phyloP scores from a whole-genome alignment of 768 basidiomycete species.

The Leccinum longicurvipes region DNA sequence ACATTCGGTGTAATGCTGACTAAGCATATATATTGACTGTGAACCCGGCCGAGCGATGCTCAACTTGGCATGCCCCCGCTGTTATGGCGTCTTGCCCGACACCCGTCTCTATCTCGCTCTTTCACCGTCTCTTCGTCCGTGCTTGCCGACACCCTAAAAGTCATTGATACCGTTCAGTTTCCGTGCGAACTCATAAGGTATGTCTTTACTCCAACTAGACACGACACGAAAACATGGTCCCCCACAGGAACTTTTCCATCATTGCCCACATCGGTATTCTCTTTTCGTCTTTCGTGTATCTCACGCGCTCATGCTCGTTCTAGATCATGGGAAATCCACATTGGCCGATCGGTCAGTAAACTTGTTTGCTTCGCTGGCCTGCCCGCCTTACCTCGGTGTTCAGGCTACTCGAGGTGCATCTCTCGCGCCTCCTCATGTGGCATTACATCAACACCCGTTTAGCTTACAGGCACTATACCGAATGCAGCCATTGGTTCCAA shows the following conservation, averaged over 20 bases:
- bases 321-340: slow-evolving; percentile 95
- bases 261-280: slow-evolving; percentile 87
- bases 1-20: slow-evolving; percentile 25
- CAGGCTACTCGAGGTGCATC: slow-evolving; percentile 70
- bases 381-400: slow-evolving; percentile 3
- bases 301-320: slow-evolving; percentile 2
- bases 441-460: slow-evolving; percentile 17
- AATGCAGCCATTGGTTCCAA: slow-evolving; percentile 64
- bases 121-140: slow-evolving; percentile 33
- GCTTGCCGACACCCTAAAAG: slow-evolving; percentile 29
- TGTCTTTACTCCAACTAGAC: slow-evolving; percentile 1
- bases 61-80: slow-evolving; percentile 23
- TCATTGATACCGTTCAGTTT: slow-evolving; percentile 58
- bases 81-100: slow-evolving; percentile 26
- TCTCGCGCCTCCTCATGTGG: not conserved
- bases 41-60: not conserved
- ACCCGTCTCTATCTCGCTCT: slow-evolving; percentile 6
- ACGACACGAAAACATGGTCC: not conserved
- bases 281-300: not conserved
- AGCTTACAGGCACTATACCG: slow-evolving; percentile 87
- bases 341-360: slow-evolving; percentile 73
- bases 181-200: slow-evolving; percentile 69
- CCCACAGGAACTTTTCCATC: slow-evolving; percentile 85
- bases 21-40: slow-evolving; percentile 22
- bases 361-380: not conserved